phyloP scores from a whole-genome alignment of 108 stramenopile genomes.

The Nannochloropsis salina region DNA sequence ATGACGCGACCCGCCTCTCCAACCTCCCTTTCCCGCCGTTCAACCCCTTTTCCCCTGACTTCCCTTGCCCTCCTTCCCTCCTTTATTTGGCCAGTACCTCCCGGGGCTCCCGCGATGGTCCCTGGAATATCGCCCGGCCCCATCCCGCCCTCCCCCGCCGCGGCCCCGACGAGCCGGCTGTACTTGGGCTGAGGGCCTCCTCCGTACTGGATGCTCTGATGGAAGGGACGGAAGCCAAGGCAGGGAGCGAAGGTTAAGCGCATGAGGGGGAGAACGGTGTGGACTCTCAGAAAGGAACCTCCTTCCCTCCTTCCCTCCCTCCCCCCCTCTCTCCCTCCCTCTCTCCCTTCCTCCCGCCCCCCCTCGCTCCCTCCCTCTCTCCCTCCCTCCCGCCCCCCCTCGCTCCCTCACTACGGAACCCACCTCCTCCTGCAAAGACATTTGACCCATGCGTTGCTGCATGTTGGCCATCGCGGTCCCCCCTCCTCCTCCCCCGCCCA shows the following conservation, averaged over 20 bases:
- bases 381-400: neutral
- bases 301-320: neutral
- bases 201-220: neutral
- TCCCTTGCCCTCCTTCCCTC: neutral
- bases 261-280: neutral
- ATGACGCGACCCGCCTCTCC: neutral
- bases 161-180: neutral
- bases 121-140: neutral
- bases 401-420: neutral
- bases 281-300: neutral
- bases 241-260: neutral
- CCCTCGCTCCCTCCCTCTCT: neutral
- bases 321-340: neutral
- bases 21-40: neutral
- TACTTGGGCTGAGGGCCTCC: neutral
- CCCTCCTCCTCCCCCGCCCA: neutral
- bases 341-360: neutral
- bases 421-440: neutral
- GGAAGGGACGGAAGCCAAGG: neutral
- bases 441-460: neutral
- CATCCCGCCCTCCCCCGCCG: slow-evolving; percentile 12
- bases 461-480: neutral
- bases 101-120: neutral
- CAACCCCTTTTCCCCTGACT: neutral
- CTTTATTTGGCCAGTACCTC: neutral